Evolutionary conservation across 352 stramenopile species (phyloP).

Genomic region (Globisporangium ultimum): DNA sequence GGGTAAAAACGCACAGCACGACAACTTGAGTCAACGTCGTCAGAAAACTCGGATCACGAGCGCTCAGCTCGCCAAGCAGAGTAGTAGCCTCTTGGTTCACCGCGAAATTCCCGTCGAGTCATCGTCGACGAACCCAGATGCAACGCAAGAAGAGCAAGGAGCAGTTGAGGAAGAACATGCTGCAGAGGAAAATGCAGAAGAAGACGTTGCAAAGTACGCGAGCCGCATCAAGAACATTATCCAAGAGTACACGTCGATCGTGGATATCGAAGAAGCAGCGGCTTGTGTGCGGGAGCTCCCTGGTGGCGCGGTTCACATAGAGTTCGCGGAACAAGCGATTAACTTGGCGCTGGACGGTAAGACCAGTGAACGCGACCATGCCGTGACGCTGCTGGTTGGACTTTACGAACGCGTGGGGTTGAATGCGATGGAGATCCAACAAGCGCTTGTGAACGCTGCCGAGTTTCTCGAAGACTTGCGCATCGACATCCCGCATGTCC

Average conservation of each 20-base stretch:
- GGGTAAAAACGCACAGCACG: slow-evolving; percentile 87
- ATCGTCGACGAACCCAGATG: background rate
- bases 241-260: slow-evolving; percentile 77
- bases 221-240: slow-evolving; percentile 86
- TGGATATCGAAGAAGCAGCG: slow-evolving; percentile 73
- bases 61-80: slow-evolving; percentile 74
- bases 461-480: slow-evolving; percentile 85
- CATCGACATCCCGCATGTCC: slow-evolving; percentile 82
- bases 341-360: slow-evolving; percentile 79
- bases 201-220: slow-evolving; percentile 41
- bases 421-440: slow-evolving; percentile 70
- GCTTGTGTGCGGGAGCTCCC: slow-evolving; percentile 72
- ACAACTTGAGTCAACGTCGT: slow-evolving; percentile 65
- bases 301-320: slow-evolving; percentile 35
- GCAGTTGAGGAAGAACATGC: slow-evolving; percentile 12
- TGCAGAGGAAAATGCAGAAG: slow-evolving; percentile 15
- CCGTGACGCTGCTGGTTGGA: slow-evolving; percentile 70
- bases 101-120: slow-evolving; percentile 9
- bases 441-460: slow-evolving; percentile 59
- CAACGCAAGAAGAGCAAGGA: slow-evolving; percentile 6
- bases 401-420: slow-evolving; percentile 68
- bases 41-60: slow-evolving; percentile 80
- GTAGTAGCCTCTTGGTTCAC: slow-evolving; percentile 73
- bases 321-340: slow-evolving; percentile 71
- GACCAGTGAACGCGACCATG: slow-evolving; percentile 55